Base-by-base conservation (phyloP, 768 basidiomycete genomes). In the Obba rivulosa region DNA sequence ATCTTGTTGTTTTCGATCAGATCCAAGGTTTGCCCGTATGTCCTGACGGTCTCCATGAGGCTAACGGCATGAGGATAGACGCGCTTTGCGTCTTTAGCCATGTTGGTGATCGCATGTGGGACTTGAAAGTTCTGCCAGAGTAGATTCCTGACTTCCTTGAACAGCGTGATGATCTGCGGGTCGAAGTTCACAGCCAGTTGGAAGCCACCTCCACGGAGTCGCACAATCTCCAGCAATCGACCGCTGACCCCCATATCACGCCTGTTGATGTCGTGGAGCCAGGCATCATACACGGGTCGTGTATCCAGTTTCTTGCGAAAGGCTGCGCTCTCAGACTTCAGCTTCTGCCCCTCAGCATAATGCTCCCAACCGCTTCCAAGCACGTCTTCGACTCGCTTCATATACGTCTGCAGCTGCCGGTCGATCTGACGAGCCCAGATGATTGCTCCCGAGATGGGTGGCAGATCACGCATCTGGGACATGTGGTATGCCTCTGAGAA, bases 401-500 rank as follows among this genome's bases (percentile, higher is more conserved):
- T 99, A 72, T 98, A 97, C 1, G 92, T 85, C 49, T 87, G 76
- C 2, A 99, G 81, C 62, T 99, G 96, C 3, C 93, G 83, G 60
- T 97, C 95, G 52, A 99, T 99, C 71, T 98, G 96, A n/a, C 87
- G 79, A 0, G 96, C 95, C 96, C 96, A 99, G 58, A 95, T 92
- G 65, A 98, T 96, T 16, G 96, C 91, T 22, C 93, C 92, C 1
- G 96, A 91, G 46, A 99, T 96, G n/a, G 94, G 92, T 2, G 95
- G 95, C 9, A 98, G 75, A 65, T 99, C 96, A 21, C 96, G 91
- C 83, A 98, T 92, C 66, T 96, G 93, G 0, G 94, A 87, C 95
- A 98, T 97, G 67, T 96, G 92, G 63, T 88, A 94, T 8, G 94
- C 89, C 69, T 97, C 91, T 1, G 93, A 97, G 65, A 83, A 85